Conservation (phyloP, 768 basidiomycete genomes). For the Pulveroboletus sp. region DNA sequence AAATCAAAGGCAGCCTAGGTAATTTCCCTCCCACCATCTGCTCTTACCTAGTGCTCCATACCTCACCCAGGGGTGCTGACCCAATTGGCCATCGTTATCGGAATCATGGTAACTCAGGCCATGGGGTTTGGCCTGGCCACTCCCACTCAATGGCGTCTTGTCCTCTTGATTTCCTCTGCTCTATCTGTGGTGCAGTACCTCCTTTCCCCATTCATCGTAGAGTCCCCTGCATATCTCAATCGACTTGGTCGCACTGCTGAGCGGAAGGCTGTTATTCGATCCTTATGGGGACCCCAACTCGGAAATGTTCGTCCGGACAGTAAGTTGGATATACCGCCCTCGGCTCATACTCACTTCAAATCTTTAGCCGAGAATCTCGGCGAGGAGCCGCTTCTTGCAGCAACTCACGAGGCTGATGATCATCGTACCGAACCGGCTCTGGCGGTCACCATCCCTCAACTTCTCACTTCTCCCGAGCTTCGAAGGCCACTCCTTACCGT, state of each 20-base stretch:
- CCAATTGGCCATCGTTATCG: conserved; percentile 78
- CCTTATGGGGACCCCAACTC: conserved; percentile 50
- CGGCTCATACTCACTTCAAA: conserved; percentile 1
- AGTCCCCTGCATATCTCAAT: conserved; percentile 69
- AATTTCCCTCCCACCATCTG: conserved; percentile 13
- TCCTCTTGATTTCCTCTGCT: conserved; percentile 57
- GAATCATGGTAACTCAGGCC: conserved; percentile 81
- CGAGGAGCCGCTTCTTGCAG: conserved; percentile 26
- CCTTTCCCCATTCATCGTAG: conserved; percentile 50
- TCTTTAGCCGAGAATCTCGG: conserved; percentile 23
- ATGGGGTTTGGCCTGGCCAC: conserved; percentile 70
- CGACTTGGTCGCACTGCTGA: conserved; percentile 47
- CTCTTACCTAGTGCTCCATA: neutral
- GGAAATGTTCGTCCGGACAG: conserved; percentile 25
- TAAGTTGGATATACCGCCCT: conserved; percentile 13
- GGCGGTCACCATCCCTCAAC: conserved; percentile 48
- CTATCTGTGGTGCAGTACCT: conserved; percentile 58
- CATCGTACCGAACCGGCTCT: conserved; percentile 23
- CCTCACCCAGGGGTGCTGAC: conserved; percentile 62
- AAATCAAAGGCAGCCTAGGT: conserved; percentile 75
- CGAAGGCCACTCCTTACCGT: conserved; percentile 62
- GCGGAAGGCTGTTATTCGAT: conserved; percentile 40
- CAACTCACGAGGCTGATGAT: conserved; percentile 12
- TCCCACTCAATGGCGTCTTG: conserved; percentile 64
- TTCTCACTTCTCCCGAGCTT: conserved; percentile 50